These are phyloP conservation scores for Termitomyces sp. DNA, from an alignment of 768 basidiomycete genomes.

Conservation along the genomic window DNA sequence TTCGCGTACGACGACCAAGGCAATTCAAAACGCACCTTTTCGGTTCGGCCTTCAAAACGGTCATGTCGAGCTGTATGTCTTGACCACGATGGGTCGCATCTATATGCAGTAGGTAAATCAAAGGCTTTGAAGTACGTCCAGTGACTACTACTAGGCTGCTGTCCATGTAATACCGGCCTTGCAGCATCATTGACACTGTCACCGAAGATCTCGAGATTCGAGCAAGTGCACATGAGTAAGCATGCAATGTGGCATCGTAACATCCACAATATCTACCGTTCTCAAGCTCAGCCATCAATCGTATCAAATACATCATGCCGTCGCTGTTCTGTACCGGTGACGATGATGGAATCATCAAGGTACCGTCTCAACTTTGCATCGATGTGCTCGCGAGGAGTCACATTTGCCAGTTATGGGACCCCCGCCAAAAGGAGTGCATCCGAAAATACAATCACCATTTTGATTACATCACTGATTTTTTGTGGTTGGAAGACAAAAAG, in stretches of 20 bases:
- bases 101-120: slow-evolving; percentile 81
- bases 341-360: slow-evolving; percentile 93
- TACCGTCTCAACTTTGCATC: slow-evolving; percentile 21
- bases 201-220: slow-evolving; percentile 48
- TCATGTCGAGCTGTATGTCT: slow-evolving; percentile 75
- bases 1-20: slow-evolving; percentile 75
- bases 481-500: slow-evolving; percentile 79
- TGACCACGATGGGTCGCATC: slow-evolving; percentile 56
- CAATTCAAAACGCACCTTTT: slow-evolving; percentile 48
- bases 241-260: slow-evolving; percentile 11
- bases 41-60: slow-evolving; percentile 70
- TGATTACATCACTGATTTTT: slow-evolving; percentile 91
- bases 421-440: slow-evolving; percentile 57
- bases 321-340: slow-evolving; percentile 82
- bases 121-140: slow-evolving; percentile 68
- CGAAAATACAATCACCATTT: slow-evolving; percentile 81
- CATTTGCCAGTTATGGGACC: slow-evolving; percentile 80
- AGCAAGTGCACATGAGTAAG: slow-evolving; percentile 64
- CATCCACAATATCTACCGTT: slow-evolving; percentile 23
- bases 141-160: slow-evolving; percentile 3
- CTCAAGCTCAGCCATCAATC: slow-evolving; percentile 77
- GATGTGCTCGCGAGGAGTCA: not conserved
- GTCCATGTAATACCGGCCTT: slow-evolving; percentile 10
- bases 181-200: slow-evolving; percentile 61
- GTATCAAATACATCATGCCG: slow-evolving; percentile 65